These are phyloP conservation scores for Phytophthora pluvialis DNA, from an alignment of 352 stramenopile species.

Conservation along the genomic window DNA sequence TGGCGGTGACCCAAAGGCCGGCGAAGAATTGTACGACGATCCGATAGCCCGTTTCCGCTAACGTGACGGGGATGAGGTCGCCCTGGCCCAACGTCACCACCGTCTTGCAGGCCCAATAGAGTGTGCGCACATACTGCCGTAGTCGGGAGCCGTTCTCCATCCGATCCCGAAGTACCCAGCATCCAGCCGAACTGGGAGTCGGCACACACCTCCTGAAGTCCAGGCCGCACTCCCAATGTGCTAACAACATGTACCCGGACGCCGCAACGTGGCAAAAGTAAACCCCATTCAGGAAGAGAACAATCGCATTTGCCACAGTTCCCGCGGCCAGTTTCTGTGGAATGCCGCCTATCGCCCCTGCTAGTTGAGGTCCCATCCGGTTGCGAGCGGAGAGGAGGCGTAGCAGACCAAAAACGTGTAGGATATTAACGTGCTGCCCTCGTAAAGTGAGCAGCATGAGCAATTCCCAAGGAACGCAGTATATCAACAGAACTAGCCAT, in stretches of 20 bases:
- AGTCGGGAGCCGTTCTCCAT: constrained; percentile 51
- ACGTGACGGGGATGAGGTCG: constrained; percentile 64
- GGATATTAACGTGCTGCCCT: constrained; percentile 43
- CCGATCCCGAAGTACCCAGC: constrained; percentile 69
- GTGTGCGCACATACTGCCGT: constrained; percentile 59
- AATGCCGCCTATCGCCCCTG: constrained; percentile 26
- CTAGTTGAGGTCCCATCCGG: constrained; percentile 21
- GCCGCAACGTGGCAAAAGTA: constrained; percentile 68
- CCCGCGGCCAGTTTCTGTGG: constrained; percentile 27
- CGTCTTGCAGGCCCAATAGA: constrained; percentile 80
- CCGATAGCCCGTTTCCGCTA: constrained; percentile 62
- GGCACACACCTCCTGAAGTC: constrained; percentile 42
- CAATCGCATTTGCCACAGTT: constrained; percentile 46
- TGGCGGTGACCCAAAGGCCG: constrained; percentile 71
- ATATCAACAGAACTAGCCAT: constrained; percentile 25
- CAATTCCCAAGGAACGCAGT: constrained; percentile 55
- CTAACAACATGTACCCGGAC: constrained; percentile 68
- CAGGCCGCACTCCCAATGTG: constrained; percentile 49
- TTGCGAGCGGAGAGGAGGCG: constrained; percentile 25
- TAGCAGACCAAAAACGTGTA: constrained; percentile 51
- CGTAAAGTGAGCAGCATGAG: constrained; percentile 20
- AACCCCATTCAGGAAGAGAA: constrained; percentile 53
- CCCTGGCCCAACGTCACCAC: constrained; percentile 75
- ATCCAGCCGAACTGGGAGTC: constrained; percentile 28
- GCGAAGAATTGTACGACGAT: constrained; percentile 67